Evolutionary conservation across 148 eudicot species (phyloP).

Genomic region (Rheum nobile): DNA sequence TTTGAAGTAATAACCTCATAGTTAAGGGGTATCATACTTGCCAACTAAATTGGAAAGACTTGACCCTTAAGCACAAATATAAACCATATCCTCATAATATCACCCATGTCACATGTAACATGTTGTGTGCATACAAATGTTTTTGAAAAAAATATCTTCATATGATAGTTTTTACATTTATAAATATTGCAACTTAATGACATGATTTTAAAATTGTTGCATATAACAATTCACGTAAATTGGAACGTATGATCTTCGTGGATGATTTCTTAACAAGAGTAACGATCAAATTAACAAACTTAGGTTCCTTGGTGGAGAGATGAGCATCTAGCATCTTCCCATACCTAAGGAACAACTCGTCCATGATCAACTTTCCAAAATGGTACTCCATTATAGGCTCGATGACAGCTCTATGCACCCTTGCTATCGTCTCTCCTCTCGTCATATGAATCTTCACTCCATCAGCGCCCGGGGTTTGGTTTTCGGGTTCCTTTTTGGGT

Average conservation of each 20-base stretch:
- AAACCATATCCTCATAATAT: too few relatives aligned
- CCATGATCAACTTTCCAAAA: slow-evolving; percentile 40
- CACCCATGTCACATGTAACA: too few relatives aligned
- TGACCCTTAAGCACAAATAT: too few relatives aligned
- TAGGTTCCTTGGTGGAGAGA: slow-evolving; percentile 15
- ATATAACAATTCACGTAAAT: background rate
- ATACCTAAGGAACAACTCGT: slow-evolving; percentile 38
- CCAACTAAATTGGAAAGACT: too few relatives aligned
- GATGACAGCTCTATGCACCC: slow-evolving; percentile 42
- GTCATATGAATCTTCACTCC: slow-evolving; percentile 5
- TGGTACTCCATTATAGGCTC: slow-evolving; percentile 49
- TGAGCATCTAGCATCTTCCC: slow-evolving; percentile 25
- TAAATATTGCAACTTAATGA: too few relatives aligned
- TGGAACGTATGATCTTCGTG: background rate
- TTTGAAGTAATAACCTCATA: too few relatives aligned
- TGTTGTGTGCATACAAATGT: too few relatives aligned
- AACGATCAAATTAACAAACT: slow-evolving; percentile 18
- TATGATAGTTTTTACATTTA: too few relatives aligned
- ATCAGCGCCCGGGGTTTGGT: background rate
- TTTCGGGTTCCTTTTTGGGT: background rate
- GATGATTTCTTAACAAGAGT: slow-evolving; percentile 15
- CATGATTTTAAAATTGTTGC: background rate
- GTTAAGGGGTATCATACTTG: too few relatives aligned
- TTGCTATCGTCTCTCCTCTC: slow-evolving; percentile 35
- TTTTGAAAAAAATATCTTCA: too few relatives aligned